Evolutionary conservation across 202 grass and related monocot species (phyloP).

Genomic region (Sporobolus alterniflorus): DNA sequence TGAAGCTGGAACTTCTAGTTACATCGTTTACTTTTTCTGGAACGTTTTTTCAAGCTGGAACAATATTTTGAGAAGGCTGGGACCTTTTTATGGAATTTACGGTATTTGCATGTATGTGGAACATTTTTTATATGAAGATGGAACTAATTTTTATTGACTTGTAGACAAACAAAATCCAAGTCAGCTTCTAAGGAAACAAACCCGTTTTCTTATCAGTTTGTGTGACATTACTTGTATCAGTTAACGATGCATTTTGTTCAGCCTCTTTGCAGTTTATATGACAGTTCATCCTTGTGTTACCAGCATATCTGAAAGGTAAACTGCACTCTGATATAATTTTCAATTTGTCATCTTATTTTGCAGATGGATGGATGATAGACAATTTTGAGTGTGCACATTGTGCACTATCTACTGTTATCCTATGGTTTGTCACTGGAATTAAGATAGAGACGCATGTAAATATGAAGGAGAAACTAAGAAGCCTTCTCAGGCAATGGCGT

Average conservation of each 20-base stretch:
- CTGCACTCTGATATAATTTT: background rate
- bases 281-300: background rate
- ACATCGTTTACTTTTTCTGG: too few species aligned
- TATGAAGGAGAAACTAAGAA: background rate
- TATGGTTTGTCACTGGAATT: background rate
- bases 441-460: background rate
- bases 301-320: background rate
- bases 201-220: too few species aligned
- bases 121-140: too few species aligned
- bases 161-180: too few species aligned
- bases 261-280: background rate
- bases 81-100: too few species aligned
- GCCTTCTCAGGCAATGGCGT: background rate
- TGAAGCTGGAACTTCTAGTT: too few species aligned
- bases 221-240: background rate
- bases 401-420: background rate
- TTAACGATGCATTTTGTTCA: conserved; percentile 8
- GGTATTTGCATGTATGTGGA: too few species aligned
- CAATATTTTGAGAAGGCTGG: too few species aligned
- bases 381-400: background rate
- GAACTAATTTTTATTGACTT: too few species aligned
- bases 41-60: too few species aligned
- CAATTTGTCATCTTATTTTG: background rate
- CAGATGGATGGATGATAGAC: conserved; percentile 24
- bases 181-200: too few species aligned